Conservation (phyloP, 805 yeast genomes). For the Suhomyces canberraensis region DNA sequence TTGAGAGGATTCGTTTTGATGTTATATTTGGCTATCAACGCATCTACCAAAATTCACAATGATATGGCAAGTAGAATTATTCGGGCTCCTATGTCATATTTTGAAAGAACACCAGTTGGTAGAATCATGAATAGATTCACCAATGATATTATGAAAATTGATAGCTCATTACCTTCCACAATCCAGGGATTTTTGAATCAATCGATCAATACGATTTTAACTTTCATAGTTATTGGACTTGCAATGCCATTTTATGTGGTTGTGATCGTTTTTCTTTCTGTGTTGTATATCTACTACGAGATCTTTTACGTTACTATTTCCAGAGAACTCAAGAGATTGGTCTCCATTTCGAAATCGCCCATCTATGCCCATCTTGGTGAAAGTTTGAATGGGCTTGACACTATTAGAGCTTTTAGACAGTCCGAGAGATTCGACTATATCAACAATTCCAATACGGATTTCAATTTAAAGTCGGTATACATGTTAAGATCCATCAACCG, state of each 20-base stretch:
- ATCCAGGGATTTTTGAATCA: conserved; percentile 16
- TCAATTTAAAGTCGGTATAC: conserved; percentile 17
- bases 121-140: conserved; percentile 28
- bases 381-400: conserved; percentile 26
- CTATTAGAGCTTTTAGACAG: conserved; percentile 24
- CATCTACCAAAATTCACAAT: conserved; percentile 22
- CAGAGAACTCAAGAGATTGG: conserved; percentile 25
- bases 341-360: conserved; percentile 23
- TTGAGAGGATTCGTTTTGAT: conserved; percentile 18
- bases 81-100: conserved; percentile 28
- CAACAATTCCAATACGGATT: conserved; percentile 20
- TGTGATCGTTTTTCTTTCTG: conserved; percentile 16
- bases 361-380: conserved; percentile 28
- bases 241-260: conserved; percentile 24
- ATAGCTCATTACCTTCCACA: conserved; percentile 19
- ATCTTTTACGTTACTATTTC: conserved; percentile 24
- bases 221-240: conserved; percentile 21
- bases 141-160: conserved; percentile 23
- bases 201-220: conserved; percentile 16
- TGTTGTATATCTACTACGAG: conserved; percentile 22
- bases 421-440: conserved; percentile 20
- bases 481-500: conserved; percentile 21
- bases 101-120: conserved; percentile 30
- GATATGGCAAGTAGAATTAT: conserved; percentile 23
- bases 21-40: conserved; percentile 20